Conservation (phyloP, 179 eudicot genomes). For the Spinacia oleracea region DNA sequence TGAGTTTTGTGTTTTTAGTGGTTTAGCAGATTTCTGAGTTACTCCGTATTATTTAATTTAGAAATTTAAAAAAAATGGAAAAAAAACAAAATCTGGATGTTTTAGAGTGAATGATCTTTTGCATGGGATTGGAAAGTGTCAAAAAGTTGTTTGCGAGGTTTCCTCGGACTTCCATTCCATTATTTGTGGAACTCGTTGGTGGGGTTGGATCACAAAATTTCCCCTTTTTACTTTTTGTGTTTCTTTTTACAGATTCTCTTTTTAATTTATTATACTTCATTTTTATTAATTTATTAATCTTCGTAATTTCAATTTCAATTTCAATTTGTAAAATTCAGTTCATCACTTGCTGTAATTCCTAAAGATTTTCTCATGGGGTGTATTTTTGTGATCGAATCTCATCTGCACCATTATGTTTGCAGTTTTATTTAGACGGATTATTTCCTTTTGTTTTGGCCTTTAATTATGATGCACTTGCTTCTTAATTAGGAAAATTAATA, state of each 20-base stretch:
- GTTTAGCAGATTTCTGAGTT: too few species aligned
- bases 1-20: too few species aligned
- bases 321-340: background rate
- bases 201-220: conserved; percentile 1
- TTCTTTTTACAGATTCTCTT: background rate
- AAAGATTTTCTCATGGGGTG: too few species aligned
- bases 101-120: background rate
- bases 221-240: background rate
- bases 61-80: background rate
- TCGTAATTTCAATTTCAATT: background rate
- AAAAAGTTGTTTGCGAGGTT: background rate
- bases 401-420: too few species aligned
- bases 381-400: background rate
- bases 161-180: conserved; percentile 17
- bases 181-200: conserved; percentile 1
- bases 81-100: background rate
- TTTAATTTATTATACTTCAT: background rate
- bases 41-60: too few species aligned
- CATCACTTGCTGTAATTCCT: too few species aligned
- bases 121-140: background rate
- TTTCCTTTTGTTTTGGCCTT: too few species aligned
- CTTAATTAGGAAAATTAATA: background rate
- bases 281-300: background rate
- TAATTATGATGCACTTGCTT: too few species aligned
- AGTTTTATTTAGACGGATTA: too few species aligned